phyloP scores from a whole-genome alignment of 1,284 basidiomycete species.

The Flammula alnicola region DNA sequence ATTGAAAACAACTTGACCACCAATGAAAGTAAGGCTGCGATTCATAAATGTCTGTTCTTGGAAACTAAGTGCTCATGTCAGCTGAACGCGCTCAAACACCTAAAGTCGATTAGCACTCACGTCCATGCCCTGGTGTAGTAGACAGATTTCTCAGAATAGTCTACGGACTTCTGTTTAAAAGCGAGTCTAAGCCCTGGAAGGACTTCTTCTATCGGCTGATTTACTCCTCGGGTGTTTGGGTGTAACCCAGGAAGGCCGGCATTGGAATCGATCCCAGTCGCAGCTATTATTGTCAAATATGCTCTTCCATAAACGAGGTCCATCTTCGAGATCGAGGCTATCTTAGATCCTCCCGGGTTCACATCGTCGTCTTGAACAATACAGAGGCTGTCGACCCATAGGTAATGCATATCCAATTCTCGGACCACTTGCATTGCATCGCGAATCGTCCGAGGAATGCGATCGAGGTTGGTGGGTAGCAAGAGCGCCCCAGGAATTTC shows the following conservation, averaged over 20 bases:
- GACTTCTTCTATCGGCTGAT: constrained; percentile 13
- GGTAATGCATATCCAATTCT: constrained; percentile 11
- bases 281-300: constrained; percentile 15
- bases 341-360: constrained; percentile 13
- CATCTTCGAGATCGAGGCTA: constrained; percentile 16
- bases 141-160: neutral
- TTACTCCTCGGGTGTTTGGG: constrained; percentile 4
- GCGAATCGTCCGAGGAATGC: constrained; percentile 10
- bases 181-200: constrained; percentile 11
- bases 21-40: constrained; percentile 14
- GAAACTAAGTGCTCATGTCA: neutral
- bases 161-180: neutral
- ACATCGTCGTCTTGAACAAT: constrained; percentile 15
- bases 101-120: constrained; percentile 7
- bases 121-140: constrained; percentile 18
- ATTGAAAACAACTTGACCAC: constrained; percentile 12
- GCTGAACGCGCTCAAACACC: neutral
- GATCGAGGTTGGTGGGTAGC: neutral
- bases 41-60: constrained; percentile 13
- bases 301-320: constrained; percentile 16
- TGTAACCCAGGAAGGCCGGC: constrained; percentile 16
- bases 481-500: constrained; percentile 8
- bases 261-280: constrained; percentile 10
- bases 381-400: constrained; percentile 18
- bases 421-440: constrained; percentile 13